A percentile compares a stretch with the other conserved stretches of the same genome.
Evolutionary conservation across 345 rosid genomes (phyloP).

Genomic region (Aegle marmelos): DNA sequence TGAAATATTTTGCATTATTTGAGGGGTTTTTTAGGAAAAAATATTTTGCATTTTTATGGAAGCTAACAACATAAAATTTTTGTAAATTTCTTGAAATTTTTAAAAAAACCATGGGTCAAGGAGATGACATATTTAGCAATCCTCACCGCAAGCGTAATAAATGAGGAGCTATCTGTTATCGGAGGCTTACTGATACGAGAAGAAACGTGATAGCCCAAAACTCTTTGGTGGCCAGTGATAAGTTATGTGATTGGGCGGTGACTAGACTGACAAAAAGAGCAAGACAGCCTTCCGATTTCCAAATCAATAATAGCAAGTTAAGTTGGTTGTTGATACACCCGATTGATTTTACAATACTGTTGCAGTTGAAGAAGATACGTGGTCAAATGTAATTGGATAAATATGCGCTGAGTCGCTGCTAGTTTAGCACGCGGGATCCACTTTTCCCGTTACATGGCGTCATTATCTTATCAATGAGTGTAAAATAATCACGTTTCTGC

Average conservation of each 20-base stretch:
- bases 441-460: not conserved
- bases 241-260: not conserved
- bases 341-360: no score
- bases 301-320: no score
- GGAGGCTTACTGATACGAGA: not conserved
- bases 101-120: no score
- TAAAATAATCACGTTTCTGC: not conserved
- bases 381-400: not conserved
- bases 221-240: not conserved
- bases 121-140: no score
- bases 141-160: not conserved
- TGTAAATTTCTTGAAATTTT: no score
- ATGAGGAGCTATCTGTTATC: no score
- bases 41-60: no score
- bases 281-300: not conserved
- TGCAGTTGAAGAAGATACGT: not conserved
- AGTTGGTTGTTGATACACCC: no score
- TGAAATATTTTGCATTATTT: no score
- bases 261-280: not conserved
- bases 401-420: not conserved
- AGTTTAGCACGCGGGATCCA: not conserved
- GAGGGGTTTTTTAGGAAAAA: no score
- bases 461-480: not conserved
- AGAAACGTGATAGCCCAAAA: not conserved
- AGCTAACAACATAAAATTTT: no score